These are phyloP conservation scores for Pezicula neosporulosa DNA, from an alignment of 2,329 filamentous ascomycete genomes.

Conservation along the genomic window DNA sequence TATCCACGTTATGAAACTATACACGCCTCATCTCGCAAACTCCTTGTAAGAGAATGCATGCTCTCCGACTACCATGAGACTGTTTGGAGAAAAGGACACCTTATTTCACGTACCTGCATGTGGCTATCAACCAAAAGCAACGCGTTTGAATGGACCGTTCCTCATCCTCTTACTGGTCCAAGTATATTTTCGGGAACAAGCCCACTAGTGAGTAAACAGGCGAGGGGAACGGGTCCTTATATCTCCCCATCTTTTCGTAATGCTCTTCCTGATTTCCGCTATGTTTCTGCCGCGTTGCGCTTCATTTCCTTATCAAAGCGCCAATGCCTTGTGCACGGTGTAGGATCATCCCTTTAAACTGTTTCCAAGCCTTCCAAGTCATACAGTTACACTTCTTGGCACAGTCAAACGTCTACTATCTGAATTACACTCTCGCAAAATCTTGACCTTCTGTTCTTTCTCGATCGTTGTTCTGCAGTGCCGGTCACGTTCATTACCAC, in stretches of 20 bases:
- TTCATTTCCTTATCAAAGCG: conserved; percentile 20
- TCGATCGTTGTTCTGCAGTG: conserved; percentile 21
- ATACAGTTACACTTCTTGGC: conserved; percentile 7
- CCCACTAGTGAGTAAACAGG: background rate
- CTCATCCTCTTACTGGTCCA: background rate
- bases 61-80: conserved; percentile 25
- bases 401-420: background rate
- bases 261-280: background rate
- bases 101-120: conserved; percentile 1
- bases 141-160: background rate
- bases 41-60: conserved; percentile 14
- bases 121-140: background rate
- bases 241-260: background rate
- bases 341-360: conserved; percentile 13
- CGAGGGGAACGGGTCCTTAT: background rate
- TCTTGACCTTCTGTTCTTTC: conserved; percentile 9
- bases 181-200: too few species aligned
- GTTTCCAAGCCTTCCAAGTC: conserved; percentile 17
- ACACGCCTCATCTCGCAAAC: conserved; percentile 1
- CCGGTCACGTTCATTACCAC: conserved; percentile 24
- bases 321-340: conserved; percentile 16
- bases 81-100: conserved; percentile 11
- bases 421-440: conserved; percentile 9
- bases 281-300: conserved; percentile 13
- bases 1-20: background rate